A percentile compares a stretch with the other conserved stretches of the same genome.
These are phyloP conservation scores for Syzygium syzygioides DNA, from an alignment of 441 rosid species.

Conservation along the genomic window DNA sequence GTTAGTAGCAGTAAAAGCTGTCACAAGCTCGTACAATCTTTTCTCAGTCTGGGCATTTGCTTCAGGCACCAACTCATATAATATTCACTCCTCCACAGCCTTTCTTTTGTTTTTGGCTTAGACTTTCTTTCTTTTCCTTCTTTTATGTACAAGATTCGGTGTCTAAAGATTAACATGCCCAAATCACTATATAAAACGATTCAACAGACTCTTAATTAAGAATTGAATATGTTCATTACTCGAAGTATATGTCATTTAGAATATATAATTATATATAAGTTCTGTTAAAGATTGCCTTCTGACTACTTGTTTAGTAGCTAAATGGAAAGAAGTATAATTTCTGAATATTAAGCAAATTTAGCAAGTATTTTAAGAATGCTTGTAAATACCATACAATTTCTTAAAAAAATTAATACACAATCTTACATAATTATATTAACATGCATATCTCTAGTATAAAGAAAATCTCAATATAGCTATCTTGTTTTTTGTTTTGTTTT, in stretches of 20 bases:
- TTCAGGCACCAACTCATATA: conserved; percentile 27
- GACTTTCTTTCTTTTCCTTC: background rate
- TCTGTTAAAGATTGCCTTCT: background rate
- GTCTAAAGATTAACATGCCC: background rate
- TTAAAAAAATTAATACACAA: background rate
- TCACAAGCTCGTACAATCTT: conserved; percentile 33
- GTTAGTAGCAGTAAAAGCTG: conserved; percentile 40
- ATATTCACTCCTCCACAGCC: background rate
- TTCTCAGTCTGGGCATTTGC: conserved; percentile 22
- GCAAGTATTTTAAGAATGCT: background rate
- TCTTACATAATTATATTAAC: background rate
- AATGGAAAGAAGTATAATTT: background rate
- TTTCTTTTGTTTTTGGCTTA: background rate
- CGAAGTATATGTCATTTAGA: background rate
- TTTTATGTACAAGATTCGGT: background rate
- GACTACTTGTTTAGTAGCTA: background rate
- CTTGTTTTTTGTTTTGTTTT: background rate
- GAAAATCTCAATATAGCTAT: background rate
- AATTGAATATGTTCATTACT: background rate
- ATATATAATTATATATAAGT: background rate
- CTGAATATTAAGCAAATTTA: background rate
- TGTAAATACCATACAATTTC: background rate
- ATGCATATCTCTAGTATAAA: background rate
- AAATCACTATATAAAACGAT: background rate
- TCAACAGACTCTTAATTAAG: background rate